Base-by-base conservation (phyloP, 2,329 filamentous ascomycete genomes). In the Alternaria tenuissima region DNA sequence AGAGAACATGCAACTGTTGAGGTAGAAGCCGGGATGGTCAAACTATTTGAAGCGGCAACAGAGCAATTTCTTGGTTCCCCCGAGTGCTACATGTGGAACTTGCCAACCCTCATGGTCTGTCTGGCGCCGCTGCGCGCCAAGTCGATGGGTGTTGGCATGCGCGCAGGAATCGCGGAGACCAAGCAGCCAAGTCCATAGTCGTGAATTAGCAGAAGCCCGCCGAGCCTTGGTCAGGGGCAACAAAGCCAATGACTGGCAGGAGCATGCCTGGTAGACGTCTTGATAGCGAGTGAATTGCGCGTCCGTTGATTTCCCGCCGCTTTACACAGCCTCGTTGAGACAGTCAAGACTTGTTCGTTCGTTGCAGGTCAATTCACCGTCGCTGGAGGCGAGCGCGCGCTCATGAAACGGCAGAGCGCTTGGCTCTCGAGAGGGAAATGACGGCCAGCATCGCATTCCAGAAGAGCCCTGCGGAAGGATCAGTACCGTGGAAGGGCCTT, bases 211-310 rank as follows among this genome's bases (percentile, higher is more conserved):
- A 74, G 67, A 69, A 68, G 62, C 66, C 55, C 64, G 74, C 73
- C 74, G 49, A 76, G 72, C 57, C 74, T 76, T 77, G 74, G 74
- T 71, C 66, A 74, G 73, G 74, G 75, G 73, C 55, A 64, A 36
- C 28, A 22, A 51, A 52, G 39, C 60, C 58, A 64, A 67, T 66
- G 36, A 66, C 51, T 67, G 65, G 60, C 59, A 57, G 63, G 52
- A 52, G 55, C 48, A 47, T 42, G 18, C 32, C 52, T 51, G 22
- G 52, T 52, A 42, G 38, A 60, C 44, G 22, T 49, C 55, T 49
- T 52, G 55, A 61, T 48, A 34, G 42, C 58, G 42, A 57, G 48
- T 24, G 39, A 52, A 61, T 61, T 61, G 58, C 58, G 58, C 54
- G 58, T 61, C 57, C 43, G 56, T 32, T 42, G 34, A 44, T 32